Conservation (phyloP, 2,329 filamentous ascomycete genomes). For the Botrytis aclada region DNA sequence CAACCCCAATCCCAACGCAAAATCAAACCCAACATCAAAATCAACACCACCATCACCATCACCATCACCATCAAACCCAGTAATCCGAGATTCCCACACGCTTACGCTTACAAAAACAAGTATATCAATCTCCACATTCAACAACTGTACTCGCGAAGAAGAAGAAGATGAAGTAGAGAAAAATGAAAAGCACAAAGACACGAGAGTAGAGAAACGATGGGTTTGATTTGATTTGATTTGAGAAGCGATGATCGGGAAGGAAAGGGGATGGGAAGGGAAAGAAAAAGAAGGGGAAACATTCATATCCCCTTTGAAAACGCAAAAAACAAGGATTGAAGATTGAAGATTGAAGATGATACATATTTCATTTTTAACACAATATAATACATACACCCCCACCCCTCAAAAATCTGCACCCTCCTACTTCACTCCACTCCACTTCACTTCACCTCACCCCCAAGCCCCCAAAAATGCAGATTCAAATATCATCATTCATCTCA, state of each 20-base stretch:
- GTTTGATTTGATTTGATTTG: too few relatives aligned
- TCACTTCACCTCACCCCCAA: neutral
- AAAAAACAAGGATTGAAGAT: too few relatives aligned
- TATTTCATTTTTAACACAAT: constrained; percentile 8
- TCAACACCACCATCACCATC: too few relatives aligned
- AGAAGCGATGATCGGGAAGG: too few relatives aligned
- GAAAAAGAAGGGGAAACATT: too few relatives aligned
- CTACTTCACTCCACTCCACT: neutral
- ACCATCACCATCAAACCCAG: neutral
- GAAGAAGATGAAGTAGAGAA: too few relatives aligned
- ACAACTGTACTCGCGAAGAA: fast-evolving
- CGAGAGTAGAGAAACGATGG: neutral
- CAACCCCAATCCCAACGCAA: too few relatives aligned
- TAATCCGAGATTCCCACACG: neutral
- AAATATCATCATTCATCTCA: constrained; percentile 8
- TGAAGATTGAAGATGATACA: constrained; percentile 1
- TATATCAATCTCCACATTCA: neutral
- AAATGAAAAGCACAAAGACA: neutral
- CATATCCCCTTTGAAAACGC: neutral
- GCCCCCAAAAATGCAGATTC: neutral
- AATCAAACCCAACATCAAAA: neutral
- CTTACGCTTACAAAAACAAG: neutral
- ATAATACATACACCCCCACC: constrained; percentile 8
- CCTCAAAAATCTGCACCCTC: neutral
- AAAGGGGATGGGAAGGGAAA: too few relatives aligned